A percentile compares a stretch with the other conserved stretches of the same genome.
phyloP scores from a whole-genome alignment of 345 rosid genomes.

The Reutealis trisperma region DNA sequence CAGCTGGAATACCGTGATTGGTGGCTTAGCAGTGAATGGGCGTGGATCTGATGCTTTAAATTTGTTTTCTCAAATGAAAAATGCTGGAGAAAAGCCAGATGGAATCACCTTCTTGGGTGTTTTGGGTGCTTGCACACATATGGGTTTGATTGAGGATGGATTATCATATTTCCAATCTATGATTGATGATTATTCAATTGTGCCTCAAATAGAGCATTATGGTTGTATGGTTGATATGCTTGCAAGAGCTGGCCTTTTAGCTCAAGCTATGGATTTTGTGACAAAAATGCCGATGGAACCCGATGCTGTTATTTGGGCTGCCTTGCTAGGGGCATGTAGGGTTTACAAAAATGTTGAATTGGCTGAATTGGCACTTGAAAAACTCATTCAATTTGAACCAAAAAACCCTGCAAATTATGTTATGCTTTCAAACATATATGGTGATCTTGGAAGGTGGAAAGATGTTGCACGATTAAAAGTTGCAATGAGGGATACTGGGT shows the following conservation, averaged over 20 bases:
- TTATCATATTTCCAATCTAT: slow-evolving; percentile 64
- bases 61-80: slow-evolving; percentile 61
- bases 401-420: slow-evolving; percentile 72
- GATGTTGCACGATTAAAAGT: slow-evolving; percentile 72
- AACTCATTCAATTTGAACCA: slow-evolving; percentile 63
- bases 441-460: slow-evolving; percentile 66
- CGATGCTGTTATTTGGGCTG: slow-evolving; percentile 82
- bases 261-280: slow-evolving; percentile 70
- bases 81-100: slow-evolving; percentile 55
- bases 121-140: slow-evolving; percentile 69
- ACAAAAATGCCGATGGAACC: slow-evolving; percentile 65
- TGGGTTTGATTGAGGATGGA: slow-evolving; percentile 75
- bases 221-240: slow-evolving; percentile 88
- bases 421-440: slow-evolving; percentile 74
- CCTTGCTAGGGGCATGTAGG: slow-evolving; percentile 77
- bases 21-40: slow-evolving; percentile 74
- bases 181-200: slow-evolving; percentile 54
- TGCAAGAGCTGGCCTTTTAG: slow-evolving; percentile 68
- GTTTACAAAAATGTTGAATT: slow-evolving; percentile 66
- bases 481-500: slow-evolving; percentile 79
- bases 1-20: slow-evolving; percentile 76
- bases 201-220: slow-evolving; percentile 80
- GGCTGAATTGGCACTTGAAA: slow-evolving; percentile 68
- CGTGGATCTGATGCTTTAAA: slow-evolving; percentile 61
- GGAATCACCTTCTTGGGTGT: slow-evolving; percentile 72